phyloP scores from a whole-genome alignment of 2,329 filamentous ascomycete genomes.

The Macrophomina pseudophaseolina region DNA sequence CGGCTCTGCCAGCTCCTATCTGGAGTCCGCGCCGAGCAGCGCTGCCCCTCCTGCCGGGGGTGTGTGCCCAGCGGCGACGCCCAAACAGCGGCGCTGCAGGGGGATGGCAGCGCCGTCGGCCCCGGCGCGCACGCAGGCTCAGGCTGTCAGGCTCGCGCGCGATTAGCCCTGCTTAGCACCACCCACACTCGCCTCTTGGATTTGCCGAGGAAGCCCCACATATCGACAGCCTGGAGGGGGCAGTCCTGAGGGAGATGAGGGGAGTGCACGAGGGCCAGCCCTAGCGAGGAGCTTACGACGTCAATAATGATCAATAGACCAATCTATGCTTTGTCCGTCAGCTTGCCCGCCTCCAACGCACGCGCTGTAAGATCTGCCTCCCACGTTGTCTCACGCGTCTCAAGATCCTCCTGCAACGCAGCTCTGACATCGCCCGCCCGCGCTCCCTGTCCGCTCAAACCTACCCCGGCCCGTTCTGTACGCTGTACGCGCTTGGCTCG shows the following conservation, averaged over 20 bases:
- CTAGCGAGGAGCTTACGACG: slow-evolving; percentile 25
- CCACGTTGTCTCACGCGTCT: slow-evolving; percentile 26
- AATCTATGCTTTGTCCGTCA: slow-evolving; percentile 10
- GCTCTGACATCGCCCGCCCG: slow-evolving; percentile 13
- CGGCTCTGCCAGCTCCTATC: not conserved
- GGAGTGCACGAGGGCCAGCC: slow-evolving; percentile 20
- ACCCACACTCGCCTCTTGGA: slow-evolving; percentile 15
- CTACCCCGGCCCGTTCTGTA: not conserved
- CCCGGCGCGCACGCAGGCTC: not conserved
- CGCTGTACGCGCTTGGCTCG: slow-evolving; percentile 9
- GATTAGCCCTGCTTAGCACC: slow-evolving; percentile 17
- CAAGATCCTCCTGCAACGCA: slow-evolving; percentile 22
- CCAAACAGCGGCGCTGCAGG: slow-evolving; percentile 18
- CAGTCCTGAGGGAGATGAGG: slow-evolving; percentile 25
- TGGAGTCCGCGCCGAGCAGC: not conserved
- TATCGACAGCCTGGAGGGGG: slow-evolving; percentile 11
- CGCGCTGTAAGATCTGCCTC: slow-evolving; percentile 24
- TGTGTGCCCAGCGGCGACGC: not conserved
- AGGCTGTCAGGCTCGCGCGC: slow-evolving; percentile 21
- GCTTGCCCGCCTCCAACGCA: slow-evolving; percentile 11
- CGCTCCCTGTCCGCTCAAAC: slow-evolving; percentile 20
- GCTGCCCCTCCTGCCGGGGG: slow-evolving; percentile 5
- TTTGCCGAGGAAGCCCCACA: slow-evolving; percentile 23
- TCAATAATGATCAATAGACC: slow-evolving; percentile 14
- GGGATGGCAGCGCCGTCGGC: slow-evolving; percentile 1